Percentiles rank a stretch among this genome's conserved stretches.
These are phyloP conservation scores for Coprinopsis marcescibilis DNA, from an alignment of 768 basidiomycete genomes.

Conservation along the genomic window DNA sequence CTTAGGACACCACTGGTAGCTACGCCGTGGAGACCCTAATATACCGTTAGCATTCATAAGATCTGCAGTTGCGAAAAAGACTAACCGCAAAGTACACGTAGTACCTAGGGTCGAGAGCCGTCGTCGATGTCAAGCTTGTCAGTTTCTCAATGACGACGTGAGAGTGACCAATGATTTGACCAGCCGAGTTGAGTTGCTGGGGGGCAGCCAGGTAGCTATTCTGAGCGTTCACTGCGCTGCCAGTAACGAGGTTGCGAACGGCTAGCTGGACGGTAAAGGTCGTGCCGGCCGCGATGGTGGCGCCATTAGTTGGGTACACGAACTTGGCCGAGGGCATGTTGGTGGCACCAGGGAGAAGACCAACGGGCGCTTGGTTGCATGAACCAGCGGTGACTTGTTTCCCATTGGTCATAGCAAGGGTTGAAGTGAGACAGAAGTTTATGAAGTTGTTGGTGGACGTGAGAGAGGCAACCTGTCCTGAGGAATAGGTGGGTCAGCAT, in stretches of 20 bases:
- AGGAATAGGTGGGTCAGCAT: no score
- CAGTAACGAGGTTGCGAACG: constrained; percentile 41
- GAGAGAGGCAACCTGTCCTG: constrained; percentile 47
- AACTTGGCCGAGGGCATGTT: constrained; percentile 50
- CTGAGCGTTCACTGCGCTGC: constrained; percentile 52
- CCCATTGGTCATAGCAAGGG: constrained; percentile 52
- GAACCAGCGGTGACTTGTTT: constrained; percentile 45
- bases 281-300: constrained; percentile 37
- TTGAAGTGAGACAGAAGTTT: constrained; percentile 47
- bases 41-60: no score
- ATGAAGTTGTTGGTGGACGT: constrained; percentile 62
- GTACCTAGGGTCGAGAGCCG: constrained; percentile 39
- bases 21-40: constrained; percentile 35
- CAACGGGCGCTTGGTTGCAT: constrained; percentile 59
- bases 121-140: constrained; percentile 36
- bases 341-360: constrained; percentile 41
- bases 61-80: no score
- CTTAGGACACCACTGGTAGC: constrained; percentile 40
- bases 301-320: constrained; percentile 38
- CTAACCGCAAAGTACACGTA: constrained; percentile 65
- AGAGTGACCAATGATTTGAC: constrained; percentile 51
- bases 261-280: constrained; percentile 48
- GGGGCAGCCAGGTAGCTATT: constrained; percentile 52
- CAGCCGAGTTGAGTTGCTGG: constrained; percentile 44
- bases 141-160: constrained; percentile 54